Evolutionary conservation across 2,329 filamentous ascomycete species (phyloP), one percentile per base, ranked within the genome.

Genomic region (Fusarium staphyleae): DNA sequence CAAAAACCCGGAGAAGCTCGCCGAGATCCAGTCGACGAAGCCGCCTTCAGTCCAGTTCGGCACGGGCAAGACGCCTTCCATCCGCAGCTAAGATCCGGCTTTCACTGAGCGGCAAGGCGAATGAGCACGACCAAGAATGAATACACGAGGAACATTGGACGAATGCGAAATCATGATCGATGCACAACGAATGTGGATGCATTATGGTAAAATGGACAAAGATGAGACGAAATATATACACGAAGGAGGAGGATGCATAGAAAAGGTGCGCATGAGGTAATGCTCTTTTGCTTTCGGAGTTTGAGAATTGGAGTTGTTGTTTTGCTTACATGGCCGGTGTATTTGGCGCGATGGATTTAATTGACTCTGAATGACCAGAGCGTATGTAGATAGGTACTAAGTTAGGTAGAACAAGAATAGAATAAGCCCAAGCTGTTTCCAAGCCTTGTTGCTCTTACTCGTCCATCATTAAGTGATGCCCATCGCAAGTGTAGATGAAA

Each of bases 1-100:
- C 13, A 70, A 73, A 63, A 78, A 78, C 56, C 72, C 74, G 1
- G 72, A 76, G 60, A 78, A 76, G 67, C 66, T 64, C 28, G 72
- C 71, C 12, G 66, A 68, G 49, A 57, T 68, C 22, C 63, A 60
- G 15, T 42, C 54, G 18, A 14, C 34, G 42, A 58, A 61, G 52
- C 32, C 52, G 4, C 50, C 65, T 11, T 58, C 65, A 4, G 37
- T 59, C 7, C 48, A 41, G n/a, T 60, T 60, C 32, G 57, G 57
- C 15, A 12, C 36, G 9, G 56, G 60, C 22, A 66, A 66, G 54
- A 46, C 63, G 1, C 55, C 65, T 40, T 67, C 65, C 1, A 55
- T 65, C 30, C 59, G 50, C 16, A 66, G 61, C 44, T 67, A 30
- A 12, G 12, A 14, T 29, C 11, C 32, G 19, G 29, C 12, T 32